A percentile compares a stretch with the other conserved stretches of the same genome.
Conservation (phyloP, 2,329 filamentous ascomycete species). For the Karstenula rhodostoma region DNA sequence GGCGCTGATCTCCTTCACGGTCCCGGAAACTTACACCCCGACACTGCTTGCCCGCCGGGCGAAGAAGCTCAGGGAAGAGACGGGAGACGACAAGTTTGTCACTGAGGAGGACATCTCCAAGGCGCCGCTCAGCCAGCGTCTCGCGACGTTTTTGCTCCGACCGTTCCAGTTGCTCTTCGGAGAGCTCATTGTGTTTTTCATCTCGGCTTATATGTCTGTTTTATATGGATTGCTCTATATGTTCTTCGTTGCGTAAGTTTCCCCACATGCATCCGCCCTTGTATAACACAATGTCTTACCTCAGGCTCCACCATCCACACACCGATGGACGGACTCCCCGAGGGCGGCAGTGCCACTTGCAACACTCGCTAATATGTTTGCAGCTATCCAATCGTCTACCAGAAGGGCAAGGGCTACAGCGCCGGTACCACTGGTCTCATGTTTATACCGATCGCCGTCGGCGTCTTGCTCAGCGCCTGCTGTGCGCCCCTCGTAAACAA, state of each 20-base stretch:
- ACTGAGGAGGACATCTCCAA: constrained; percentile 83
- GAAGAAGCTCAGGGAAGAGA: constrained; percentile 65
- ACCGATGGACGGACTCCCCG: neutral
- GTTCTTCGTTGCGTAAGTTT: constrained; percentile 69
- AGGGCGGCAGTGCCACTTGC: neutral
- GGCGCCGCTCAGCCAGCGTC: constrained; percentile 71
- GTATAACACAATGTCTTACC: neutral
- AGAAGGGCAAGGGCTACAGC: constrained; percentile 79
- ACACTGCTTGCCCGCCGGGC: constrained; percentile 61
- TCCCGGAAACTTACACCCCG: constrained; percentile 62
- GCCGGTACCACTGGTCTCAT: constrained; percentile 80
- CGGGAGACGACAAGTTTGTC: constrained; percentile 72
- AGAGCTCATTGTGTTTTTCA: constrained; percentile 85
- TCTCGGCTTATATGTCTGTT: constrained; percentile 85
- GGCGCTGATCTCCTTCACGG: constrained; percentile 52
- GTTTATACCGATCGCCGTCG: constrained; percentile 84
- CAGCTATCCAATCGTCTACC: constrained; percentile 71
- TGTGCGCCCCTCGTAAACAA: constrained; percentile 80
- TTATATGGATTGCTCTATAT: constrained; percentile 78
- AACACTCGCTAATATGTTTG: constrained; percentile 53
- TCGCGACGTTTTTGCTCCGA: constrained; percentile 78
- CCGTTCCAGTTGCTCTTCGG: constrained; percentile 86
- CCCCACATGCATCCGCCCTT: neutral
- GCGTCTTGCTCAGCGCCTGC: constrained; percentile 72
- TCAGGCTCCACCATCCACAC: constrained; percentile 1